These are phyloP conservation scores for Cymodocea nodosa DNA, from an alignment of 116 monocot species.

Conservation along the genomic window DNA sequence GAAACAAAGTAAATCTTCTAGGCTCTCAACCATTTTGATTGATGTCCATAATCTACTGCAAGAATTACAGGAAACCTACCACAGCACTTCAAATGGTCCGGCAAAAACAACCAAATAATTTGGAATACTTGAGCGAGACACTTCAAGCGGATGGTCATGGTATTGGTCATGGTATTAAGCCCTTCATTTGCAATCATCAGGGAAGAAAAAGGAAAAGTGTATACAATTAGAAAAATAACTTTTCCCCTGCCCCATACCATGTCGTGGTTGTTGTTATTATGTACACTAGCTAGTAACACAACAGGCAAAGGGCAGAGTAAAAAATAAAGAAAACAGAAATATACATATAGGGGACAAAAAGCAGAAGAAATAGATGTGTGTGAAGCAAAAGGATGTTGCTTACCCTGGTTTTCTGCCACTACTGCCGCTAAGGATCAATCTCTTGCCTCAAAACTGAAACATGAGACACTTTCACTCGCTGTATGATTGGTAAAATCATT, in stretches of 20 bases:
- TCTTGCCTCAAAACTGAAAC: not conserved
- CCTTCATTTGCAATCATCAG: not conserved
- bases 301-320: not conserved
- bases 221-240: not conserved
- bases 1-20: too few species aligned
- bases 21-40: too few species aligned
- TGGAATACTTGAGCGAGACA: too few species aligned
- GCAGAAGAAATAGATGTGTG: too few species aligned
- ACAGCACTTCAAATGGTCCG: too few species aligned
- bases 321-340: not conserved
- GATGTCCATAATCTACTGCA: too few species aligned
- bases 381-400: not conserved
- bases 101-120: too few species aligned
- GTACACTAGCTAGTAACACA: constrained; percentile 2
- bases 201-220: not conserved
- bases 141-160: too few species aligned
- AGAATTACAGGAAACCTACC: too few species aligned
- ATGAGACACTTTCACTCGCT: not conserved
- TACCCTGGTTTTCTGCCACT: too few species aligned
- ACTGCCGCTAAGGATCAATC: too few species aligned
- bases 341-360: not conserved
- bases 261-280: not conserved
- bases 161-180: too few species aligned
- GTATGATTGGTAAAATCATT: not conserved
- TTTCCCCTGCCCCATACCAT: not conserved